Evolutionary conservation across 352 stramenopile genomes (phyloP), one percentile per base, ranked within the genome.

Genomic region (Blastocystis sp.): DNA sequence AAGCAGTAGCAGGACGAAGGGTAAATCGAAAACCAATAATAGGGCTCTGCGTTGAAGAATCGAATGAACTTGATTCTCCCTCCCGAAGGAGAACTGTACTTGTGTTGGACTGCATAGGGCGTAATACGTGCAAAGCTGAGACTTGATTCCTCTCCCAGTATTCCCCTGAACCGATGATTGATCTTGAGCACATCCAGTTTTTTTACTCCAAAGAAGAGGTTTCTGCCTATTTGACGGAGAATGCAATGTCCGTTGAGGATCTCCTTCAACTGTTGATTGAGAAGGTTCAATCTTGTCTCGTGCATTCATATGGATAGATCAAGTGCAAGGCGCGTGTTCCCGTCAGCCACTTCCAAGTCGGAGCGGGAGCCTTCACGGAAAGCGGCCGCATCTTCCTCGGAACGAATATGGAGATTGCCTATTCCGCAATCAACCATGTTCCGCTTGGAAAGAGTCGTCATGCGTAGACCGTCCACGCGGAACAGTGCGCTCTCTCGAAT

Each of bases 401-500:
- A 89, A 80, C 67, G 31, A 89, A 89, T 24, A 89, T 89, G 31
- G 79, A 89, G 59, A 39, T 89, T 29, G n/a, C 26, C 19, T 12
- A 89, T 61, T 31, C 45, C 31, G 41, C 79, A 4, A 89, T 89
- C 19, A 80, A 80, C 31, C 79, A 89, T 29, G 79, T 89, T 79
- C 6, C 33, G 19, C 3, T 21, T 4, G 21, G 3, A 61, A 21
- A 26, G n/a, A 16, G 55, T 29, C 4, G n/a, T 50, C 24, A 39
- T 39, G 19, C 19, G 6, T 60, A 85, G 74, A 85, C 74, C 13
- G 41, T 89, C 41, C 79, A 89, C 60, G 79, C 79, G 31, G 79
- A 89, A 31, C 79, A 89, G 26, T 89, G 79, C 26, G 31, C 62
- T 3, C n/a, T 89, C 21, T 80, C 67, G n/a, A 89, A 89, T 29